Evolutionary conservation across 805 yeast species (phyloP).

Genomic region (Lipomyces mesembrius): DNA sequence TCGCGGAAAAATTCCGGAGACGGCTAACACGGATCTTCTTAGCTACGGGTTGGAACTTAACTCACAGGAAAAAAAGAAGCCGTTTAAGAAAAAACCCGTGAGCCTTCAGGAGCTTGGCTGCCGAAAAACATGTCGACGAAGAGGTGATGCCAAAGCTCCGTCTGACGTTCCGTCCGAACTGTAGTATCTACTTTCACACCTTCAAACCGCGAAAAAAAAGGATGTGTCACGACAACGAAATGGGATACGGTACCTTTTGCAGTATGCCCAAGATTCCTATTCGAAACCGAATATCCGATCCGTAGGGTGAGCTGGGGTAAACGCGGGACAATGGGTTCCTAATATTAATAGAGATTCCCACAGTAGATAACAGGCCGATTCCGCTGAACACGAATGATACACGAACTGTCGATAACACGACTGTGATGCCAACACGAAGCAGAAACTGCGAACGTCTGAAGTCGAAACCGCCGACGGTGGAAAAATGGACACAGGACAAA

Average conservation of each 20-base stretch:
- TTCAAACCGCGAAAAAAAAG: conserved; percentile 2
- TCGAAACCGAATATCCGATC: neutral
- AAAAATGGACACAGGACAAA: neutral
- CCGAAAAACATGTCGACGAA: neutral
- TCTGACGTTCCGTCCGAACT: conserved; percentile 1
- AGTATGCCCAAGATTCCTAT: neutral
- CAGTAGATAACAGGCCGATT: neutral
- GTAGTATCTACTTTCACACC: conserved; percentile 5
- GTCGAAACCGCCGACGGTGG: neutral
- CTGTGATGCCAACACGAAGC: neutral
- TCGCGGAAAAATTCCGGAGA: neutral
- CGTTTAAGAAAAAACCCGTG: conserved; percentile 9
- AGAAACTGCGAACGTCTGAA: neutral
- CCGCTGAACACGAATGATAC: neutral
- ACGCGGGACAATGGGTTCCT: neutral
- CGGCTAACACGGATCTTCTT: conserved; percentile 6
- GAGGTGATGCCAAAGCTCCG: neutral
- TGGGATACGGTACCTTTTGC: conserved; percentile 8
- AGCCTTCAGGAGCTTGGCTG: conserved; percentile 10
- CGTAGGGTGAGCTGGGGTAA: neutral
- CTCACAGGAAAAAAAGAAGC: conserved; percentile 10
- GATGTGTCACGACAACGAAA: neutral
- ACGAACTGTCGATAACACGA: neutral
- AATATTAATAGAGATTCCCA: neutral
- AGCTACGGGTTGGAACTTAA: conserved; percentile 7